phyloP scores from a whole-genome alignment of 352 stramenopile species.

The Blastocystis sp. region DNA sequence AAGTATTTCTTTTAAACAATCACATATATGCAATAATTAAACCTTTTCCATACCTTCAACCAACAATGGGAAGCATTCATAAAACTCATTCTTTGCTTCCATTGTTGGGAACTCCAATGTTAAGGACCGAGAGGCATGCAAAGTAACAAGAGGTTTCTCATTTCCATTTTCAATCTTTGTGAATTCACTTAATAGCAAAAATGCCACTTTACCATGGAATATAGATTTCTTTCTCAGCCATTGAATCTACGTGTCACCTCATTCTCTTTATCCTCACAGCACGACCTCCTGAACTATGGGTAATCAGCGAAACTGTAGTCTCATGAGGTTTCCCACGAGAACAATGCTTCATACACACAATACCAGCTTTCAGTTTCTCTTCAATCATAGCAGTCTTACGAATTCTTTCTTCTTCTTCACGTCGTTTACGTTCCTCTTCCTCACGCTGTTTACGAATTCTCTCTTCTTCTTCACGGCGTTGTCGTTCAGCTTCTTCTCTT shows the following conservation, averaged over 20 bases:
- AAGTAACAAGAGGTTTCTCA: neutral
- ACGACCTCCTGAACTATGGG: neutral
- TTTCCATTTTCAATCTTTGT: slow-evolving; percentile 1
- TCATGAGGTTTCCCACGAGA: slow-evolving; percentile 24
- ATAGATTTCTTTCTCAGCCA: slow-evolving; percentile 44
- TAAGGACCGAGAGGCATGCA: neutral
- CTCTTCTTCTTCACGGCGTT: slow-evolving; percentile 15
- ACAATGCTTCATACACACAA: slow-evolving; percentile 54
- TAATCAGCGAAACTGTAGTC: slow-evolving; percentile 28
- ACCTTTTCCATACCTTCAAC: slow-evolving; percentile 15
- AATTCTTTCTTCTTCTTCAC: slow-evolving; percentile 35
- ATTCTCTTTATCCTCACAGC: neutral
- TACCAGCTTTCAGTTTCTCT: slow-evolving; percentile 19
- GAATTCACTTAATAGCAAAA: slow-evolving; percentile 6
- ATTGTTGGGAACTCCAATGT: slow-evolving; percentile 38
- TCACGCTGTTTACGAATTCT: slow-evolving; percentile 28
- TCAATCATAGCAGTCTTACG: slow-evolving; percentile 39
- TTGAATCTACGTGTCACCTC: slow-evolving; percentile 1
- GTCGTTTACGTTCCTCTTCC: slow-evolving; percentile 49
- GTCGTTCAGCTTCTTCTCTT: neutral
- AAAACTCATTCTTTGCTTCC: slow-evolving; percentile 52
- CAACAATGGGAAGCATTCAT: slow-evolving; percentile 49
- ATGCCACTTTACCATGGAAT: slow-evolving; percentile 26
- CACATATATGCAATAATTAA: slow-evolving; percentile 15
- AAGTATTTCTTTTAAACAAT: slow-evolving; percentile 43